phyloP scores from a whole-genome alignment of 371 early-diverging fungal genomes.

The Lichtheimia corymbifera region DNA sequence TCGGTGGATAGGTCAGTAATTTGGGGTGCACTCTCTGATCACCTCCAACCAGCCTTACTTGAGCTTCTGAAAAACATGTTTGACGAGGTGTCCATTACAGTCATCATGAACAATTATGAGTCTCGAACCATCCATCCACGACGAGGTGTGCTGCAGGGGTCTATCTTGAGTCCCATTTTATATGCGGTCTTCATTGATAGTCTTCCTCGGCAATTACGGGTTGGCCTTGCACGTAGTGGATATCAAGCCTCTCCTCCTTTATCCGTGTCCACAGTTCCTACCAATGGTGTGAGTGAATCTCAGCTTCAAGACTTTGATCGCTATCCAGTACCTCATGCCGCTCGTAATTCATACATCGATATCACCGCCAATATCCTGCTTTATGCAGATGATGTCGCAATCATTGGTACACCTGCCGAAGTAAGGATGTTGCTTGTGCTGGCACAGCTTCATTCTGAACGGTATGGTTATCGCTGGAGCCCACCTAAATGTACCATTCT shows the following conservation, averaged over 20 bases:
- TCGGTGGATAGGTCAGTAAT: slow-evolving; percentile 15
- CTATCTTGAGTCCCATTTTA: no score
- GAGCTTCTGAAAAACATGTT: slow-evolving; percentile 16
- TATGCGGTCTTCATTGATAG: no score
- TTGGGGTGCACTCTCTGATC: slow-evolving; percentile 6
- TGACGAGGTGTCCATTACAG: slow-evolving; percentile 11
- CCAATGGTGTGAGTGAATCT: no score
- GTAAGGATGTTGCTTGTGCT: slow-evolving; percentile 5
- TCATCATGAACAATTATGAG: neutral
- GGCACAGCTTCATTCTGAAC: slow-evolving; percentile 10
- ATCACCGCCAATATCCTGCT: slow-evolving; percentile 8
- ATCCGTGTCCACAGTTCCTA: no score
- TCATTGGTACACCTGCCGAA: slow-evolving; percentile 8
- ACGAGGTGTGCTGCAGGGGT: no score
- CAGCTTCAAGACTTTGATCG: no score
- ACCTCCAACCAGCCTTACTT: neutral
- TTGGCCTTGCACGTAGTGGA: no score
- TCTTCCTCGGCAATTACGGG: no score
- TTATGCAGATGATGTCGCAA: slow-evolving; percentile 19
- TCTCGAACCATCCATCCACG: slow-evolving; percentile 11
- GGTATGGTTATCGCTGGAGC: slow-evolving; percentile 20
- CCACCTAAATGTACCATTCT: slow-evolving; percentile 19
- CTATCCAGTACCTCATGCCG: no score
- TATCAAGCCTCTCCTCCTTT: no score
- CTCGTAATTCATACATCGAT: neutral